phyloP scores from a whole-genome alignment of 139 green algal genomes.

The Klebsormidium nitens region DNA sequence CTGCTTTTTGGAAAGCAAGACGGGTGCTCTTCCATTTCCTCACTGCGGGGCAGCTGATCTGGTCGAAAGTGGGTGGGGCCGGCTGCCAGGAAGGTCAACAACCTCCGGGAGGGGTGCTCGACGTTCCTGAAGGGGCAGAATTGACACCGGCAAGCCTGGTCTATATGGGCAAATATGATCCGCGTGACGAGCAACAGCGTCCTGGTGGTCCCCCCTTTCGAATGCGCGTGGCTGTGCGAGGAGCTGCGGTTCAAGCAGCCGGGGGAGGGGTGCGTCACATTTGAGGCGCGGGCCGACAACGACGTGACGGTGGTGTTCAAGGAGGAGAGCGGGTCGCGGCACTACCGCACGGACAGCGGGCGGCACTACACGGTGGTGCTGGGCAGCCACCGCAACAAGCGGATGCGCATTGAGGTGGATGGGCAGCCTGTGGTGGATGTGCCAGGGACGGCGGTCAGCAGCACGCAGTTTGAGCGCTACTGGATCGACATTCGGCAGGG shows the following conservation, averaged over 20 bases:
- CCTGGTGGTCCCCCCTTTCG: slow-evolving; percentile 29
- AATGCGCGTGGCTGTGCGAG: slow-evolving; percentile 31
- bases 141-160: no score
- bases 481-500: slow-evolving; percentile 24
- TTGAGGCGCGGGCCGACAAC: slow-evolving; percentile 28
- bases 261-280: slow-evolving; percentile 25
- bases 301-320: slow-evolving; percentile 38
- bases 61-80: no score
- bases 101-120: no score
- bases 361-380: slow-evolving; percentile 36
- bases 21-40: no score
- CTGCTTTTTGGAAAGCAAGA: no score
- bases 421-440: slow-evolving; percentile 18
- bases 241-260: slow-evolving; percentile 17
- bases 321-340: not conserved
- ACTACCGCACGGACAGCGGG: slow-evolving; percentile 20
- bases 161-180: no score
- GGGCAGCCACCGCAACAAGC: slow-evolving; percentile 30
- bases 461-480: slow-evolving; percentile 9
- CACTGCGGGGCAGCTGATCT: no score
- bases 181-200: slow-evolving; percentile 28
- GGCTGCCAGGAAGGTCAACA: no score
- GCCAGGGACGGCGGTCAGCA: slow-evolving; percentile 19
- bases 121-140: no score
- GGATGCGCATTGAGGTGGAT: slow-evolving; percentile 32